These are phyloP conservation scores for Sarocladium oryzae DNA, from an alignment of 2,329 filamentous ascomycete genomes.

Conservation along the genomic window DNA sequence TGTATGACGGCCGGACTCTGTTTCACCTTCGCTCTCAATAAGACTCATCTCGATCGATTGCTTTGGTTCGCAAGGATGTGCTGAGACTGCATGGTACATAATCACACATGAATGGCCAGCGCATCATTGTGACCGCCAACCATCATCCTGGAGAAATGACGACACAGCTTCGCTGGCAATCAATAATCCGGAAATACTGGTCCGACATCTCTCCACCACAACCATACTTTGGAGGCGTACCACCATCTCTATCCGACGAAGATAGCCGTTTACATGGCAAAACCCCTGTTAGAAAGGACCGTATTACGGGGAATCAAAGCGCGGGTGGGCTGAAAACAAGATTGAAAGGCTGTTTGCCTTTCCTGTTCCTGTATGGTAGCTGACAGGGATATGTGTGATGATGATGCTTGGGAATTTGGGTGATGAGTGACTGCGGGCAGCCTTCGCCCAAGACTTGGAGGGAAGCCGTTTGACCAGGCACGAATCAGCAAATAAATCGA, in stretches of 20 bases:
- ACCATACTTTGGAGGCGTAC: not conserved
- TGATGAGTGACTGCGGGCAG: too few species aligned
- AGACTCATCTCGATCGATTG: constrained; percentile 5
- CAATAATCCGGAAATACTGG: not conserved
- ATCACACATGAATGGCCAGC: not conserved
- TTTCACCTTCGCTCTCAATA: too few species aligned
- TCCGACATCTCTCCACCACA: constrained; percentile 2
- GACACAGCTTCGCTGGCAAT: not conserved
- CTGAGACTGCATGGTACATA: too few species aligned
- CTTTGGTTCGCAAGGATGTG: not conserved
- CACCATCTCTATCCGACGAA: not conserved
- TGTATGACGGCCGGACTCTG: too few species aligned
- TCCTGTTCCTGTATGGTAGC: not conserved
- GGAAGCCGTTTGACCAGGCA: not conserved
- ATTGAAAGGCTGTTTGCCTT: not conserved
- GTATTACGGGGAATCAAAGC: too few species aligned
- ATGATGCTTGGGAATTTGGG: not conserved
- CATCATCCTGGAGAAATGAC: not conserved
- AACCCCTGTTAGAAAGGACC: too few species aligned
- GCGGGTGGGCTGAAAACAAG: not conserved
- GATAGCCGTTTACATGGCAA: not conserved
- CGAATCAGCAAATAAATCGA: not conserved
- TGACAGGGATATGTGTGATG: not conserved
- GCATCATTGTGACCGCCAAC: not conserved
- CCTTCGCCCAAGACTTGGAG: too few species aligned